Percentiles rank a stretch among this genome's conserved stretches.
phyloP scores from a whole-genome alignment of 345 rosid genomes.

The Moringa oleifera region DNA sequence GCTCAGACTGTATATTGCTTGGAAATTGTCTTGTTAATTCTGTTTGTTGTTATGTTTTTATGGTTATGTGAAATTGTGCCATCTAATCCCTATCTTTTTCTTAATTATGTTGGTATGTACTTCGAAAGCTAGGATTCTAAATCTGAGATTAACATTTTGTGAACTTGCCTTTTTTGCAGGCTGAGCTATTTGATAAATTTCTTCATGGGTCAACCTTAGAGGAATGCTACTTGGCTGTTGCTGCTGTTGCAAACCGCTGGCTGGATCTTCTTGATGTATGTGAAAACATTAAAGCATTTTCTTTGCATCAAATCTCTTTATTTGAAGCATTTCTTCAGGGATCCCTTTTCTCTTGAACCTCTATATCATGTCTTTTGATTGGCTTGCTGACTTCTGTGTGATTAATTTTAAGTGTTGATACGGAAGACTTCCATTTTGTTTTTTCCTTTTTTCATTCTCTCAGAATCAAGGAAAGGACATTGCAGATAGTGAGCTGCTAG shows the following conservation, averaged over 20 bases:
- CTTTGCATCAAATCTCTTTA: constrained; percentile 1
- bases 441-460: constrained; percentile 15
- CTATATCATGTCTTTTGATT: neutral
- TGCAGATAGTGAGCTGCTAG: constrained; percentile 89
- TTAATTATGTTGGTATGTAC: neutral
- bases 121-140: neutral
- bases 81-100: too few relatives aligned
- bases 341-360: neutral
- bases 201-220: constrained; percentile 82
- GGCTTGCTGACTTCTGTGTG: neutral
- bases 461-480: constrained; percentile 92
- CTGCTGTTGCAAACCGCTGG: constrained; percentile 95
- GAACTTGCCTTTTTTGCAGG: constrained; percentile 39
- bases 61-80: too few relatives aligned
- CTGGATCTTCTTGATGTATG: constrained; percentile 96
- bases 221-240: constrained; percentile 92
- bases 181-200: constrained; percentile 94
- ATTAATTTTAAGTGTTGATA: neutral
- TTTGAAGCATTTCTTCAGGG: neutral
- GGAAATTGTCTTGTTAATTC: too few relatives aligned
- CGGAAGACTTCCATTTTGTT: constrained; percentile 11
- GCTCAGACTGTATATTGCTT: too few relatives aligned
- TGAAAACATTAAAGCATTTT: constrained; percentile 7
- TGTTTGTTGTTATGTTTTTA: too few relatives aligned
- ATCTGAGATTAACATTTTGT: constrained; percentile 1